Percentiles rank a stretch among this genome's conserved stretches.
These are phyloP conservation scores for Xylaria sp. DNA, from an alignment of 2,329 filamentous ascomycete genomes.

Conservation along the genomic window DNA sequence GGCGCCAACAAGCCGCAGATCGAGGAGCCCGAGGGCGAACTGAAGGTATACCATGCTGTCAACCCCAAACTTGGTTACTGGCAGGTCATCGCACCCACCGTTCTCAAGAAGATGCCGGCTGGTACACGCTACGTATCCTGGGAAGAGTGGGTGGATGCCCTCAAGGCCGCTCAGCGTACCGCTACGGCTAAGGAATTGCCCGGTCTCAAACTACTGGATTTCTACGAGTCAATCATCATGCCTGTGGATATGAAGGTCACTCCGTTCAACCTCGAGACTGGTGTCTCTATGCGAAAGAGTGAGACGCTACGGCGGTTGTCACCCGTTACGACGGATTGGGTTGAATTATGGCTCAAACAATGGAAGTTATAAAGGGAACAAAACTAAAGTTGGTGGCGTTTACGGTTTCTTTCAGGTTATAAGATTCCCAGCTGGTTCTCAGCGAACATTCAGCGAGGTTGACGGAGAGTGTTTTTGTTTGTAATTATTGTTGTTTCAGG, in stretches of 20 bases:
- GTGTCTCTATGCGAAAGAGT: conserved; percentile 13
- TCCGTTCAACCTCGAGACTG: conserved; percentile 23
- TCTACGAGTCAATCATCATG: conserved; percentile 20
- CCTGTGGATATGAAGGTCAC: conserved; percentile 17
- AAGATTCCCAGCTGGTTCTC: not conserved
- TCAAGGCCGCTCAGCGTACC: conserved; percentile 15
- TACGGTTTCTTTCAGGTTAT: too few species aligned
- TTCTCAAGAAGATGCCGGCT: conserved; percentile 18
- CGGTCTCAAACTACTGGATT: conserved; percentile 24
- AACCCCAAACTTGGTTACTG: conserved; percentile 24
- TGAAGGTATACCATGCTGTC: conserved; percentile 23
- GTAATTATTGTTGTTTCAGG: not conserved
- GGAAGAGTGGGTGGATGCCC: conserved; percentile 22
- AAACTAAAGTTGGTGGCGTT: not conserved
- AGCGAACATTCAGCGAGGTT: not conserved
- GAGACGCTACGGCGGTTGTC: conserved; percentile 16
- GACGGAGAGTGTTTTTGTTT: not conserved
- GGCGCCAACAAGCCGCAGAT: conserved; percentile 14
- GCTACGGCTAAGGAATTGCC: conserved; percentile 20
- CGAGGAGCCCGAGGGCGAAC: conserved; percentile 20
- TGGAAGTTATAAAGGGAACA: conserved; percentile 16
- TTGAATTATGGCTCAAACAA: conserved; percentile 23
- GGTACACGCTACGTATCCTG: conserved; percentile 19
- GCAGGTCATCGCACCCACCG: conserved; percentile 20
- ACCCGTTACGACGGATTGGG: conserved; percentile 21